A percentile compares a stretch with the other conserved stretches of the same genome.
Evolutionary conservation across 1,284 basidiomycete genomes (phyloP).

Genomic region (Pseudozyma sp.): DNA sequence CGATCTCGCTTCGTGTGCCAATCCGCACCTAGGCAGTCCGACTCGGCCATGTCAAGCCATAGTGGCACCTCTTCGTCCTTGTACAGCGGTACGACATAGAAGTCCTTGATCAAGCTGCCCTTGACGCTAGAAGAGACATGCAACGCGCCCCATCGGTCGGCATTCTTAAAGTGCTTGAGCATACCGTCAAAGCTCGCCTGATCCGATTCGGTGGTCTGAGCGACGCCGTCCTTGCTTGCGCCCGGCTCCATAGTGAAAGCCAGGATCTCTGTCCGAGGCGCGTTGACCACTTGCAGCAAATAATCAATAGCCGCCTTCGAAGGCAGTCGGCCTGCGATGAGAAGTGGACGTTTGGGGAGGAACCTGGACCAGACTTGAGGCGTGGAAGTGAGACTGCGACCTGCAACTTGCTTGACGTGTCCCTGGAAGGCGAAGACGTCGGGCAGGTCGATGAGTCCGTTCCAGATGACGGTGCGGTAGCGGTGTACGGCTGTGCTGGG

Average conservation of each 20-base stretch:
- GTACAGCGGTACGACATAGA: constrained; percentile 62
- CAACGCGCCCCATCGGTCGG: constrained; percentile 62
- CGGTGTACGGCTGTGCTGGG: constrained; percentile 26
- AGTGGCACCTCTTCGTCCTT: constrained; percentile 57
- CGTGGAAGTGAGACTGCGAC: constrained; percentile 25
- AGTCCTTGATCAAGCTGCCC: constrained; percentile 63
- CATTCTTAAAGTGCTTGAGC: constrained; percentile 38
- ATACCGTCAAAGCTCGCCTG: constrained; percentile 31
- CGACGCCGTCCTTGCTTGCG: constrained; percentile 19
- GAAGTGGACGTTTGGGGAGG: constrained; percentile 48
- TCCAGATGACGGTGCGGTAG: constrained; percentile 55
- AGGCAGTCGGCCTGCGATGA: constrained; percentile 65
- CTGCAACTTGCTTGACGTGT: constrained; percentile 59
- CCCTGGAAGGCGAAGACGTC: constrained; percentile 62
- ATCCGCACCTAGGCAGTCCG: constrained; percentile 44
- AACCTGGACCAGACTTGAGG: constrained; percentile 45
- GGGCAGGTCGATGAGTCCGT: constrained; percentile 66
- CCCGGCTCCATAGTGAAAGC: constrained; percentile 56
- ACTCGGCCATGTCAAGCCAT: constrained; percentile 58
- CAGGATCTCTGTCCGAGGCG: constrained; percentile 59
- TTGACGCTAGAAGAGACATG: constrained; percentile 50
- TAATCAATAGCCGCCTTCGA: constrained; percentile 60
- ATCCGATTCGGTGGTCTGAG: constrained; percentile 19
- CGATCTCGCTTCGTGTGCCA: constrained; percentile 39
- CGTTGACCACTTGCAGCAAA: constrained; percentile 56